phyloP scores from a whole-genome alignment of 768 basidiomycete genomes.

The Termitomyces sp. region DNA sequence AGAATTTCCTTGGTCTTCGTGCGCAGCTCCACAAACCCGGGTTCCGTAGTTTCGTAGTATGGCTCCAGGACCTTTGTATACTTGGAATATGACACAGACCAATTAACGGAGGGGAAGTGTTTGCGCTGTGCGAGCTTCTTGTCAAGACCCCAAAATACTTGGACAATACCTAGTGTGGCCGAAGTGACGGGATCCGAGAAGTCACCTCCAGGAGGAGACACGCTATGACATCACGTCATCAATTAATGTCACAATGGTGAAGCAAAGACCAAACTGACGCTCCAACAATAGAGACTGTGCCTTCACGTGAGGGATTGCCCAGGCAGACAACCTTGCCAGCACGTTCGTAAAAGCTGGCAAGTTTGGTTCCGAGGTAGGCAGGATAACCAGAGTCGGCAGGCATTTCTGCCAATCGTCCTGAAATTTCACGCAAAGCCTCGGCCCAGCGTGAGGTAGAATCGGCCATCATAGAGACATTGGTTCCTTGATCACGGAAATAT shows the following conservation, averaged over 20 bases:
- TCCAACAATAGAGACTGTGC: constrained; percentile 98
- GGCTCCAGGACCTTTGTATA: constrained; percentile 93
- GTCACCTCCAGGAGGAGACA: constrained; percentile 98
- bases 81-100: constrained; percentile 99
- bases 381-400: constrained; percentile 99
- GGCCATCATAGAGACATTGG: constrained; percentile 99
- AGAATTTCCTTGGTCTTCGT: constrained; percentile 94
- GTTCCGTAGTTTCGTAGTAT: constrained; percentile 86
- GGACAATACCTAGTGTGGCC: constrained; percentile 96
- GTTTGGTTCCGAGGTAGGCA: constrained; percentile 92
- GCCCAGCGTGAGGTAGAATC: constrained; percentile 99
- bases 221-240: constrained; percentile 46
- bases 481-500: constrained; percentile 99
- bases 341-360: constrained; percentile 98
- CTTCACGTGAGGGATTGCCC: constrained; percentile 83
- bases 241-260: constrained; percentile 1
- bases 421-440: constrained; percentile 98
- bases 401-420: constrained; percentile 99
- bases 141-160: constrained; percentile 99
- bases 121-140: constrained; percentile 99
- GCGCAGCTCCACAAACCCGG: constrained; percentile 94
- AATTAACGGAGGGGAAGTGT: constrained; percentile 99
- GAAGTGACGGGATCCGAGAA: constrained; percentile 99
- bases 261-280: constrained; percentile 62
- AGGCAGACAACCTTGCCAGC: constrained; percentile 94